A percentile compares a stretch with the other conserved stretches of the same genome.
Conservation (phyloP, 768 basidiomycete species). For the Tricholoma matsutake region DNA sequence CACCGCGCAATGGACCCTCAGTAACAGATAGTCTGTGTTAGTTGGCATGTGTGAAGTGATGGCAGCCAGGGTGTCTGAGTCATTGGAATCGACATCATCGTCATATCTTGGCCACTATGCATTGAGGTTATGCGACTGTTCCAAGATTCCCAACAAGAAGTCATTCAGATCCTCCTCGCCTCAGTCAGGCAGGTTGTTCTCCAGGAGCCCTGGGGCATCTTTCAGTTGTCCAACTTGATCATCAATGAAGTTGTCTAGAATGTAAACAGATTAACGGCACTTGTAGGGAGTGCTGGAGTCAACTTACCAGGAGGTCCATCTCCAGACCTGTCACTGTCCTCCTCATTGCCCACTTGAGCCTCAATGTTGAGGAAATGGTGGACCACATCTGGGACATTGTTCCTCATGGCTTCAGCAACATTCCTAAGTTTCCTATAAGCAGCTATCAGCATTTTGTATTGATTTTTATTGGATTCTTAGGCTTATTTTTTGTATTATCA, state of each 20-base stretch:
- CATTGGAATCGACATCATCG: background rate
- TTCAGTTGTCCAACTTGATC: too few relatives aligned
- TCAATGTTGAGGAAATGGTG: background rate
- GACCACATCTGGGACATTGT: background rate
- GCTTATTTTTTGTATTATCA: background rate
- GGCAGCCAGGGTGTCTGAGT: background rate
- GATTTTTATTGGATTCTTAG: background rate
- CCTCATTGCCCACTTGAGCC: background rate
- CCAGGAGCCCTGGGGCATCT: too few relatives aligned
- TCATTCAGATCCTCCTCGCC: background rate
- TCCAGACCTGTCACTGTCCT: background rate
- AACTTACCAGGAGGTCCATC: constrained; percentile 1
- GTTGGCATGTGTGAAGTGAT: background rate
- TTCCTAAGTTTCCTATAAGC: background rate
- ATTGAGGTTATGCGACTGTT: background rate
- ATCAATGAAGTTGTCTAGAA: constrained; percentile 6
- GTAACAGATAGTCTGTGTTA: background rate
- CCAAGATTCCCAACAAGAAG: background rate
- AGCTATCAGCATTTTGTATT: background rate
- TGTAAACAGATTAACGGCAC: background rate
- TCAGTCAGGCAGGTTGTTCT: too few relatives aligned
- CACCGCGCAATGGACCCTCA: background rate
- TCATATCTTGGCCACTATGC: background rate
- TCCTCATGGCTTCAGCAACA: background rate
- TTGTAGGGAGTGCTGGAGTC: background rate